Evolutionary conservation across 768 basidiomycete genomes (phyloP).

Genomic region (Xerocomellus dryophilus): DNA sequence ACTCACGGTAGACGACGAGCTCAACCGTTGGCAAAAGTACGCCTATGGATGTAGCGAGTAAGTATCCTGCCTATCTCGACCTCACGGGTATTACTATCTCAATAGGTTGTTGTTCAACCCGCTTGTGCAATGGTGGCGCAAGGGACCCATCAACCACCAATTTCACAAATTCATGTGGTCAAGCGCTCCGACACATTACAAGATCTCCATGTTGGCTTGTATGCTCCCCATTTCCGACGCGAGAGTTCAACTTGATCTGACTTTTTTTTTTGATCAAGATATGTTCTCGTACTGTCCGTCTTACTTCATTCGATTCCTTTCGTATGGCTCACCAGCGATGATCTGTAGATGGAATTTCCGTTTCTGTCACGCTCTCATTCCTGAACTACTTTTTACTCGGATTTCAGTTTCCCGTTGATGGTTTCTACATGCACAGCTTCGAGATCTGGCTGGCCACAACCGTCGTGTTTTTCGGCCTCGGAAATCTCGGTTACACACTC

Average conservation of each 20-base stretch:
- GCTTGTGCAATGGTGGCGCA: constrained; percentile 67
- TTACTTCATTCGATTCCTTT: background rate
- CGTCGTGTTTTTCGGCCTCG: constrained; percentile 74
- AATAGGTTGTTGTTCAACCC: constrained; percentile 84
- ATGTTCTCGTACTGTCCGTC: constrained; percentile 53
- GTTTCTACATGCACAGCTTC: constrained; percentile 74
- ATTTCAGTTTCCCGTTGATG: constrained; percentile 68
- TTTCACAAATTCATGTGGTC: constrained; percentile 77
- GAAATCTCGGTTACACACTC: constrained; percentile 67
- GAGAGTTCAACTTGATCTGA: constrained; percentile 1
- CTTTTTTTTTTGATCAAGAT: constrained; percentile 23
- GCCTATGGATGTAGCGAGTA: constrained; percentile 63
- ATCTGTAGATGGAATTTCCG: constrained; percentile 52
- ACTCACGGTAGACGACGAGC: constrained; percentile 83
- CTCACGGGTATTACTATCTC: background rate
- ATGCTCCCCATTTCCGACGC: constrained; percentile 19
- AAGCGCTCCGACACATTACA: constrained; percentile 75
- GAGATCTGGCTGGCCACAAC: constrained; percentile 78
- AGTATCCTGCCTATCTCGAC: constrained; percentile 28
- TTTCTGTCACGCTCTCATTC: constrained; percentile 59
- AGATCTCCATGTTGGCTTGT: constrained; percentile 61
- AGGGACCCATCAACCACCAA: constrained; percentile 82
- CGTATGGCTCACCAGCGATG: background rate
- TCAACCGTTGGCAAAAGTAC: constrained; percentile 92
- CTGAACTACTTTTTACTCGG: constrained; percentile 77